Evolutionary conservation across 192 early-diverging fungal species (phyloP).

Genomic region (Borealophlyctis nickersoniae): DNA sequence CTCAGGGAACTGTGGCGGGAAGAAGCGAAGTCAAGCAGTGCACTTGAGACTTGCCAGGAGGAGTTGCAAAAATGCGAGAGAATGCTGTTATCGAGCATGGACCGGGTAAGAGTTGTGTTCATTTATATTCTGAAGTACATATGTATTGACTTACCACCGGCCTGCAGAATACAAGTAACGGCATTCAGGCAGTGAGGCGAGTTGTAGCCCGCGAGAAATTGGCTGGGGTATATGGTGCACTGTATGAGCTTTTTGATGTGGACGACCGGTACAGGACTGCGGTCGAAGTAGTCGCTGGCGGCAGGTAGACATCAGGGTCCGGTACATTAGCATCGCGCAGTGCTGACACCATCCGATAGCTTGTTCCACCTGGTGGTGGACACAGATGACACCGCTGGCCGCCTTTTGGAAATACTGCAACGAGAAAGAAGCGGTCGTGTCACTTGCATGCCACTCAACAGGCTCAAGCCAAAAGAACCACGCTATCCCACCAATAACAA

Average conservation of each 20-base stretch:
- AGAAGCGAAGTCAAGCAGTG: conserved; percentile 69
- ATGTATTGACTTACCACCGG: too few species aligned
- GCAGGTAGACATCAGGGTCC: conserved; percentile 42
- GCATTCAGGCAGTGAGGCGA: conserved; percentile 65
- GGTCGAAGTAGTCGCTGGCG: conserved; percentile 84
- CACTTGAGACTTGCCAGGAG: conserved; percentile 64
- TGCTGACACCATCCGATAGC: conserved; percentile 40
- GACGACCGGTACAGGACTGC: conserved; percentile 79
- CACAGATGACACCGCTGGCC: conserved; percentile 83
- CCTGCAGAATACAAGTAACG: conserved; percentile 71
- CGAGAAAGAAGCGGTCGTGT: conserved; percentile 72
- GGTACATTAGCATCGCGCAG: neutral
- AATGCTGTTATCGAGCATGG: conserved; percentile 69
- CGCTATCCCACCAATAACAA: conserved; percentile 48
- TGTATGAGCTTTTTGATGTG: conserved; percentile 89
- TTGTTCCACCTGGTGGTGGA: conserved; percentile 97
- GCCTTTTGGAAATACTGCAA: conserved; percentile 57
- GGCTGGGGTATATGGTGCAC: conserved; percentile 80
- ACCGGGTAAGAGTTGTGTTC: conserved; percentile 56
- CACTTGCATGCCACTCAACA: conserved; percentile 95
- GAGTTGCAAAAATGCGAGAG: conserved; percentile 75
- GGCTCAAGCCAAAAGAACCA: conserved; percentile 57
- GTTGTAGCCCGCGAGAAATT: conserved; percentile 64
- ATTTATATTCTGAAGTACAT: too few species aligned
- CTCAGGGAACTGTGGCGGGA: conserved; percentile 85